Evolutionary conservation across 257 asterid genomes (phyloP).

Genomic region (Solanum tarapatanum): DNA sequence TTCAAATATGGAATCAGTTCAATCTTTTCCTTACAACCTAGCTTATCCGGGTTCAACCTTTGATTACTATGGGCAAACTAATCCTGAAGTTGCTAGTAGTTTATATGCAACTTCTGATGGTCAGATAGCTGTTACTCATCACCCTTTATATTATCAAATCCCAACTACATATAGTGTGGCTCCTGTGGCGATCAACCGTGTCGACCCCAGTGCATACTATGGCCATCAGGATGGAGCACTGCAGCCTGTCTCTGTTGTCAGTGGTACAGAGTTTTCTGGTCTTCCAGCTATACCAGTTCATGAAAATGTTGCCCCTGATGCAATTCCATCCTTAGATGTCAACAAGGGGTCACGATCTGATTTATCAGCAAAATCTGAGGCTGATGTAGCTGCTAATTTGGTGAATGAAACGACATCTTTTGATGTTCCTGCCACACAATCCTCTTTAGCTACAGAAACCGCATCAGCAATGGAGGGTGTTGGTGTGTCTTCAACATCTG

Average conservation of each 20-base stretch:
- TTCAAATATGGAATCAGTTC: conserved; percentile 34
- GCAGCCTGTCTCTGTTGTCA: conserved; percentile 22
- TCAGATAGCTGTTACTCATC: conserved; percentile 41
- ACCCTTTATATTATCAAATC: conserved; percentile 53
- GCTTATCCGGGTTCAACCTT: conserved; percentile 45
- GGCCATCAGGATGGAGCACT: conserved; percentile 41
- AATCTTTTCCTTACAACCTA: conserved; percentile 36
- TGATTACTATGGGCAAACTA: conserved; percentile 53
- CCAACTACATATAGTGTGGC: conserved; percentile 35
- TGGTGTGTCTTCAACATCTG: conserved; percentile 31
- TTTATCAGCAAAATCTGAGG: conserved; percentile 18
- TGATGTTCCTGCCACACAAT: conserved; percentile 20
- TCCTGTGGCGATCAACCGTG: conserved; percentile 41
- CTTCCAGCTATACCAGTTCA: conserved; percentile 19
- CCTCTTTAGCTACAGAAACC: conserved; percentile 18
- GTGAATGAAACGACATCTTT: conserved; percentile 7
- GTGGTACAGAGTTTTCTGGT: conserved; percentile 28
- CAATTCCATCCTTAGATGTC: conserved; percentile 13
- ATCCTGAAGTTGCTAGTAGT: conserved; percentile 26
- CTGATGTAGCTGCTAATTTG: conserved; percentile 11
- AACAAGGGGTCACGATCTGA: conserved; percentile 17
- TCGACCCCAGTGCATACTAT: conserved; percentile 44
- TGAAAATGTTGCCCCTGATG: conserved; percentile 13
- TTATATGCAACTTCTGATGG: conserved; percentile 42
- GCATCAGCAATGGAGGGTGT: conserved; percentile 10